Percentiles rank a stretch among this genome's conserved stretches.
Conservation (phyloP, 225 moss, liverwort and hornwort species). For the Pseudoscleropodium purum region DNA sequence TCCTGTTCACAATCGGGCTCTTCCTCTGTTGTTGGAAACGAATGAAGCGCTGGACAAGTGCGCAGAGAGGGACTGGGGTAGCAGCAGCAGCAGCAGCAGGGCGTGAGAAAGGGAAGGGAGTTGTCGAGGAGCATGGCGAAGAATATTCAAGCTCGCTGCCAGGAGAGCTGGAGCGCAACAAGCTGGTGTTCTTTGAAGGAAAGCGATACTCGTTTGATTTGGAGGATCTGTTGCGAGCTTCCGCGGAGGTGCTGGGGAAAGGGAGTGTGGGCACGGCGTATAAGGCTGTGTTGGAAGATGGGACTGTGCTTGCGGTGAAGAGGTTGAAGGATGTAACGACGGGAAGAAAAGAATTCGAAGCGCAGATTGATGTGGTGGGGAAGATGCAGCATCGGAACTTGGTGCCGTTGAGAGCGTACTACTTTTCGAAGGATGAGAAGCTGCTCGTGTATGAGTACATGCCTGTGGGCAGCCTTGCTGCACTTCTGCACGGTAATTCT, state of each 20-base stretch:
- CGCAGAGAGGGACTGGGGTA: background rate
- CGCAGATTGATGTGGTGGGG: constrained; percentile 57
- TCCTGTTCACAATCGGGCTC: constrained; percentile 25
- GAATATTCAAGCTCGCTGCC: constrained; percentile 60
- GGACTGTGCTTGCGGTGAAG: constrained; percentile 63
- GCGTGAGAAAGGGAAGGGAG: constrained; percentile 34
- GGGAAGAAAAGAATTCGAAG: constrained; percentile 58
- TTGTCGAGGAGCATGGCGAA: constrained; percentile 46
- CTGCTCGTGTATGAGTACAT: constrained; percentile 78
- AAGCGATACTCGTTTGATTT: constrained; percentile 43
- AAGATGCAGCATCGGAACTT: constrained; percentile 63
- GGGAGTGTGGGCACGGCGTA: constrained; percentile 88
- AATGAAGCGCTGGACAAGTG: background rate
- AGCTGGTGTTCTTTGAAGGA: constrained; percentile 50
- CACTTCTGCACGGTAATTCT: constrained; percentile 72
- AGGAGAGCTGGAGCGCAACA: constrained; percentile 46
- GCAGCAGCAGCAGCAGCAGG: background rate
- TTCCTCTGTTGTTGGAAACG: constrained; percentile 45
- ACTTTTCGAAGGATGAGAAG: constrained; percentile 73
- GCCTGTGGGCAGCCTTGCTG: constrained; percentile 64
- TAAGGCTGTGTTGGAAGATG: constrained; percentile 71
- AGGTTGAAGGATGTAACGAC: constrained; percentile 54
- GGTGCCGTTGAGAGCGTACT: constrained; percentile 63
- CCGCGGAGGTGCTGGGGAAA: constrained; percentile 85
- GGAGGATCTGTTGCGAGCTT: constrained; percentile 73